These are phyloP conservation scores for Lactarius sp. DNA, from an alignment of 768 basidiomycete species.

Conservation along the genomic window DNA sequence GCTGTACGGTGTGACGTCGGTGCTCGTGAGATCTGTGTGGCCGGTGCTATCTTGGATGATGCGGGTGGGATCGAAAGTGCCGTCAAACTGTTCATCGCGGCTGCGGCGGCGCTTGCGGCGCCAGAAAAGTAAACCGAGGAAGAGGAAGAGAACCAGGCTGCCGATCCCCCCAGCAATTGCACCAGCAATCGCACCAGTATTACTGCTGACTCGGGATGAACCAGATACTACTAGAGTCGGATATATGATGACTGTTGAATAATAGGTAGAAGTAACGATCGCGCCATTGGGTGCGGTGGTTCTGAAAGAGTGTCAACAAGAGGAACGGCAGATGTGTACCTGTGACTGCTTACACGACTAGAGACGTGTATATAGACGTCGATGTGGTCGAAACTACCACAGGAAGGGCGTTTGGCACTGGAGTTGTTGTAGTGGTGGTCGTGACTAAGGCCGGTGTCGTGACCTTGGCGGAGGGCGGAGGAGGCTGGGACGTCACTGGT, in stretches of 20 bases:
- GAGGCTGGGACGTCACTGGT: no score
- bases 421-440: no score
- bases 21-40: conserved; percentile 22
- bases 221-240: conserved; percentile 16
- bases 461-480: no score
- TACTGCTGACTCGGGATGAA: conserved; percentile 15
- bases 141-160: conserved; percentile 26
- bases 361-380: conserved; percentile 10
- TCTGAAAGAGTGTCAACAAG: conserved; percentile 1
- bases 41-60: conserved; percentile 30
- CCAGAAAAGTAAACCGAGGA: conserved; percentile 31
- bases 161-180: conserved; percentile 30
- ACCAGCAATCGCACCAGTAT: conserved; percentile 31
- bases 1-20: conserved; percentile 22
- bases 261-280: conserved; percentile 14
- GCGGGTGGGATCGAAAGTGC: conserved; percentile 46
- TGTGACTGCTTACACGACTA: neutral
- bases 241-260: conserved; percentile 27
- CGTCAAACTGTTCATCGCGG: conserved; percentile 40
- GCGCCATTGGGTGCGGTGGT: conserved; percentile 18
- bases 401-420: neutral
- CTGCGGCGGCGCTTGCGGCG: conserved; percentile 27
- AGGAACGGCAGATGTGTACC: neutral
- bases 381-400: neutral
- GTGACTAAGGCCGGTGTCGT: no score